Base-by-base conservation (phyloP, 768 basidiomycete genomes). In the Tephrocybe sp. region DNA sequence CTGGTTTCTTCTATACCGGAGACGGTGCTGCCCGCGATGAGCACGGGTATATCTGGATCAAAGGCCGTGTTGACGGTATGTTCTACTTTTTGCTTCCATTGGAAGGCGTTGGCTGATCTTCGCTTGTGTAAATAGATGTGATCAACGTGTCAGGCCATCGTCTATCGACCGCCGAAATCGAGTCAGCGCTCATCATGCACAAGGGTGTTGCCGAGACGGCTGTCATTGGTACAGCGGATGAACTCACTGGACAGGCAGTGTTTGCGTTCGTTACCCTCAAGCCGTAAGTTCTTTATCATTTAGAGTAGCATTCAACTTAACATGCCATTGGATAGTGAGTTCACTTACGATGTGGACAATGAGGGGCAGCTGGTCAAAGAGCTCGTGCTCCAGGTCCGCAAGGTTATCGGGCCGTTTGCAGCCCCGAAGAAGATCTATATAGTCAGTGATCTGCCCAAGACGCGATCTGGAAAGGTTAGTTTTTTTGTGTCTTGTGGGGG, bases 121-220 rank as follows among this genome's bases (percentile, higher is more conserved):
- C n/a, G n/a, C n/a, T n/a, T n/a, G n/a, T n/a, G n/a, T n/a, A n/a
- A 6, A 12, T 31, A 90, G 89, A 96, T 71, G 94, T 97, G 51
- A 97, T 97, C 80, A 98, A 98, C 69, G 95, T 98, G 26, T 95
- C 96, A 34, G 96, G 96, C 1, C 96, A 99, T 69, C 87, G 96
- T 60, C 75, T 99, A 46, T 95, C 92, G 35, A 99, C 96, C 3
- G 96, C 96, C 47, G 96, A 98, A 72, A 97, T 99, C 52, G 96
- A 99, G 73, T 93, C 91, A 2, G 95, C 96, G 6, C 78, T 99
- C 37, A 97, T 99, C 68, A 70, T 91, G 62, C 95, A 98, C 76
- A 82, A 83, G 60, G 96, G 96, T 49, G 93, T 98, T 25, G 94
- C 96, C 5, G 96, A 98, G 77, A 93, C 96, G 7, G 95, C 95